Evolutionary conservation across 2,329 filamentous ascomycete species (phyloP), one percentile per base, ranked within the genome.

Genomic region (Microdochium bolleyi): DNA sequence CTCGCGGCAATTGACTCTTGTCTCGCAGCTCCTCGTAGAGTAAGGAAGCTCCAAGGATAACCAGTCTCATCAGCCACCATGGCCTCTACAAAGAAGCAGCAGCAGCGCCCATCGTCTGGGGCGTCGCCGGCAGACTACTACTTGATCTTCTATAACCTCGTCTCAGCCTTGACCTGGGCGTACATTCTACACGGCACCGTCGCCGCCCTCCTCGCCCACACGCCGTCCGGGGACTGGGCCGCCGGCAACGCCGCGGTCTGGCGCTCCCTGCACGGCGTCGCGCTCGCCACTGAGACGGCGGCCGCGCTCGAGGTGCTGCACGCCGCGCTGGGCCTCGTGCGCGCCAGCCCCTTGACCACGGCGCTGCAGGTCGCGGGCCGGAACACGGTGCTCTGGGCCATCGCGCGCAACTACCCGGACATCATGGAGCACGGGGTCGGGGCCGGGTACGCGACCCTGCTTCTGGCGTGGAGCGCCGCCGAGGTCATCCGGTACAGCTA

Each of bases 401-500:
- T 88, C 49, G 76, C 80, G 55, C 70, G 77, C 52, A 70, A 70
- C 46, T 87, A 84, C 51, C 57, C 57, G 2, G 57, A 54, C 61
- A 75, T 77, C 1, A 64, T 70, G 14, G 72, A 73, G 16, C 70
- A 70, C 16, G 59, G 66, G 37, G 70, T 64, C 9, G 41, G 41
- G 3, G 61, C 65, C 1, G 73, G 72, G 19, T 83, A 81, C 64
- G 63, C 72, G 52, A 69, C 69, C 54, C 78, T 84, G 75, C 69
- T 88, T 49, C 55, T 78, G n/a, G 83, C 85, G 1, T 88, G 85
- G 85, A 78, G 77, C 13, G 63, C 82, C 34, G 87, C 84, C 2
- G 85, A 88, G 67, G 77, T 85, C n/a, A 78, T 87, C 52, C 76
- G 85, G 19, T 88, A 88, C 69, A 75, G 76, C 19, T 88, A 83